phyloP scores from a whole-genome alignment of 306 rosid genomes.

The Lathyrus sativus region DNA sequence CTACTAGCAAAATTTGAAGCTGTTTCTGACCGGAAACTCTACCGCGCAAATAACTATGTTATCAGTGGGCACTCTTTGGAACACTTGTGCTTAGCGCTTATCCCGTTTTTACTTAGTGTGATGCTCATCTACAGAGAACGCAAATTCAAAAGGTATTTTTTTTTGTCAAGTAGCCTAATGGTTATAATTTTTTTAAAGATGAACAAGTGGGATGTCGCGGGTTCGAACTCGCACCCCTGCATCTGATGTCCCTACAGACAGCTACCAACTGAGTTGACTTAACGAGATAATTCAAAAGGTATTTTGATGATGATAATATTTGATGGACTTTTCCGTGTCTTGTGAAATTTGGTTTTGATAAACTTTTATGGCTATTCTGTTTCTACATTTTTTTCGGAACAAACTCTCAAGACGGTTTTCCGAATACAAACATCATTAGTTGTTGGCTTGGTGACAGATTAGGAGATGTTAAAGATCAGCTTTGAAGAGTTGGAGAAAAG shows the following conservation, averaged over 20 bases:
- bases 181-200: too few species aligned
- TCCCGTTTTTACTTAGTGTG: constrained; percentile 52
- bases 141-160: constrained; percentile 51
- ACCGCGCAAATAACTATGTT: constrained; percentile 45
- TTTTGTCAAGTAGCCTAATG: too few species aligned
- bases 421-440: background rate
- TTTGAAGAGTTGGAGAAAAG: constrained; percentile 45
- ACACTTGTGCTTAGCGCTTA: constrained; percentile 56
- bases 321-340: background rate
- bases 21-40: constrained; percentile 58
- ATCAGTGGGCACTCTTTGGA: constrained; percentile 70
- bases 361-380: background rate
- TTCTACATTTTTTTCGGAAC: background rate
- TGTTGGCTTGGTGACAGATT: constrained; percentile 41
- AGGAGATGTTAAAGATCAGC: constrained; percentile 48
- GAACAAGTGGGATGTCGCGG: too few species aligned
- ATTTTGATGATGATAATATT: constrained; percentile 5
- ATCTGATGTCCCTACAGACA: too few species aligned
- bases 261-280: too few species aligned
- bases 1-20: constrained; percentile 68
- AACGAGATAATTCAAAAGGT: constrained; percentile 56
- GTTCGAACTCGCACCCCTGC: too few species aligned
- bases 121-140: constrained; percentile 59
- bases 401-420: background rate
- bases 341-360: constrained; percentile 3